Percentiles rank a stretch among this genome's conserved stretches.
Evolutionary conservation across 164 flowering plant genomes (phyloP).

Genomic region (Annona cherimola): DNA sequence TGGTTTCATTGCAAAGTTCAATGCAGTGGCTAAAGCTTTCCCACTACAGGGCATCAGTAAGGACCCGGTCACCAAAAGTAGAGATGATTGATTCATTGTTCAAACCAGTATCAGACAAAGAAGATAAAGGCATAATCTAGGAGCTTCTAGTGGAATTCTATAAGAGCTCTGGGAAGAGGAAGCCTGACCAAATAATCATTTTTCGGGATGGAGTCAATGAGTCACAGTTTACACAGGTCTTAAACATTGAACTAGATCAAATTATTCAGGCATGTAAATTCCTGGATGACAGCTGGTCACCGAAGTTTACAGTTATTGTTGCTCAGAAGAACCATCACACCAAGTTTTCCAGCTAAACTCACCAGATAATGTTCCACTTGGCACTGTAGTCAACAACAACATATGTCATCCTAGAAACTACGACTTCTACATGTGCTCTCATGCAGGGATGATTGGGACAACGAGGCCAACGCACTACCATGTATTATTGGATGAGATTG

Average conservation of each 20-base stretch:
- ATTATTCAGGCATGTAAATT: conserved; percentile 86
- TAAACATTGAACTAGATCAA: conserved; percentile 77
- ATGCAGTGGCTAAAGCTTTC: conserved; percentile 85
- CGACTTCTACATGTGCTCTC: conserved; percentile 91
- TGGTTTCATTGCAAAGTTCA: conserved; percentile 96
- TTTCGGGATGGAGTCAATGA: conserved; percentile 99
- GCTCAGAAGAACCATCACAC: conserved; percentile 95
- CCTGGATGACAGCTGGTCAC: conserved; percentile 63
- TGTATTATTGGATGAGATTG: too few relatives aligned
- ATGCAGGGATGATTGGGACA: conserved; percentile 96
- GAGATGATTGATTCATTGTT: conserved; percentile 74
- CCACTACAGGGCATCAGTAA: conserved; percentile 70
- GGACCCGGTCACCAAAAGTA: conserved; percentile 79
- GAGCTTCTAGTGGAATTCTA: conserved; percentile 76
- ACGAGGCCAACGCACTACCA: too few relatives aligned
- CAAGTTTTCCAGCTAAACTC: conserved; percentile 58
- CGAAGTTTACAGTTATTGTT: conserved; percentile 63
- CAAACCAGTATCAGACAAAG: conserved; percentile 39
- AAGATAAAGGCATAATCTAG: conserved; percentile 70
- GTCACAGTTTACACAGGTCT: conserved; percentile 78
- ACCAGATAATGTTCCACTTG: conserved; percentile 88
- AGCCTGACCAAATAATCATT: conserved; percentile 86
- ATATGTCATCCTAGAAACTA: conserved; percentile 71
- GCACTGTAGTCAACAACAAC: conserved; percentile 71
- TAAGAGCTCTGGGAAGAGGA: conserved; percentile 54